phyloP scores from a whole-genome alignment of 129 eudicot species.

The Chrysanthemum lavandulifolium region DNA sequence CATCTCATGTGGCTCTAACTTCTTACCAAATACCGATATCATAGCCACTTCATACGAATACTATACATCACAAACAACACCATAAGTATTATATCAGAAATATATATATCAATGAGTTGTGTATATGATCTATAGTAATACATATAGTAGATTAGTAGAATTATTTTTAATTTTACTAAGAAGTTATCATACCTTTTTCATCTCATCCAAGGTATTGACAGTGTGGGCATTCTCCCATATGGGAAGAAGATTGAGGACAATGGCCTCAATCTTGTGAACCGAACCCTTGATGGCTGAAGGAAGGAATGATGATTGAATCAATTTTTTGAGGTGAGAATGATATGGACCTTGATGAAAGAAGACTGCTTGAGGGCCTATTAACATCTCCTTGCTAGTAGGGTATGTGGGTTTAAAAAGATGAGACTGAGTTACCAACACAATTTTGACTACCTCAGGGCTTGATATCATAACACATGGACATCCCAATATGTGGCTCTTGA shows the following conservation, averaged over 20 bases:
- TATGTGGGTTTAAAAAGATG: slow-evolving; percentile 92
- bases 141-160: background rate
- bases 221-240: slow-evolving; percentile 38
- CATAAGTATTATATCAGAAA: too few species aligned
- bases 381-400: slow-evolving; percentile 74
- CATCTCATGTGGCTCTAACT: slow-evolving; percentile 33
- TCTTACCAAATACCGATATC: slow-evolving; percentile 58
- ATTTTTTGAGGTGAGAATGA: slow-evolving; percentile 64
- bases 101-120: background rate
- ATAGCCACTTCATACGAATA: slow-evolving; percentile 84
- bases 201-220: slow-evolving; percentile 63
- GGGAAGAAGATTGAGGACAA: slow-evolving; percentile 45
- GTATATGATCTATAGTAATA: background rate
- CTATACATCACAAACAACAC: slow-evolving; percentile 10
- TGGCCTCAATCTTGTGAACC: slow-evolving; percentile 44
- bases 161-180: background rate
- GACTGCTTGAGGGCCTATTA: slow-evolving; percentile 70
- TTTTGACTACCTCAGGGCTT: slow-evolving; percentile 76
- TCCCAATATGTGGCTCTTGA: slow-evolving; percentile 86
- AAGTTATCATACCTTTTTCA: slow-evolving; percentile 57
- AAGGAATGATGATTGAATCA: slow-evolving; percentile 52
- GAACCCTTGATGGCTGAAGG: slow-evolving; percentile 50
- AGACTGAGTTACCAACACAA: slow-evolving; percentile 58
- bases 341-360: slow-evolving; percentile 92
- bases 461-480: slow-evolving; percentile 97